Base-by-base conservation (phyloP, 2,329 filamentous ascomycete genomes). In the Epichloe gansuensis region DNA sequence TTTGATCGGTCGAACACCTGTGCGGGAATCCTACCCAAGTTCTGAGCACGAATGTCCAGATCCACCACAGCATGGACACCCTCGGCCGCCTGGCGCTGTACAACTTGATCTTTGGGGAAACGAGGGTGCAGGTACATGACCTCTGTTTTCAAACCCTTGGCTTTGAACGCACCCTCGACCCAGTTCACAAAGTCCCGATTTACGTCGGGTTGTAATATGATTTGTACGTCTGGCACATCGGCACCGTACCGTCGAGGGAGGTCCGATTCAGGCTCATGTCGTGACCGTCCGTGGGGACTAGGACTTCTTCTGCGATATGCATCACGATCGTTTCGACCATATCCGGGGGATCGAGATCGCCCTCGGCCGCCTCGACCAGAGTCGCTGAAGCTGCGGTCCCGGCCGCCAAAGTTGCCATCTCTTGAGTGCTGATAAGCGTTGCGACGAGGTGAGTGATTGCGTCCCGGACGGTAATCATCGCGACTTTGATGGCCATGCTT, bases 151-250 rank as follows among this genome's bases (percentile, higher is more conserved):
- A 97, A 72, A 2, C 82, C 82, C 51, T 84, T 82, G 36, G 78
- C 75, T 53, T 78, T 75, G 64, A 97, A 94, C 0, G 82, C 78
- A 36, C 78, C 77, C 63, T 95, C 86, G 11, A 95, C 84, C 78
- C 87, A 95, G 50, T 76, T 76, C 49, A 95, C 81, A 61, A 95
- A 96, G 52, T 88, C 84, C 54, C 85, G 76, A 54, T 84, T 81
- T 12, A 94, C 76, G 58, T 89, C 82, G 57, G 91, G 83, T 44
- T 91, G 74, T 5, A 94, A 78, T 31, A 96, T 79, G 34, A 97
- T 81, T 64, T 96, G 89, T 15, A 96, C 85, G 60, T 97, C 89
- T 2, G 91, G 90, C 23, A 96, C 82, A 57, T 93, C 81, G 53
- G 77, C 73, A 4, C 87, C 82, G 53, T 82, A 79, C 53, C 89